Base-by-base conservation (phyloP, 75 land plant species). In the Cunninghamia lanceolata region DNA sequence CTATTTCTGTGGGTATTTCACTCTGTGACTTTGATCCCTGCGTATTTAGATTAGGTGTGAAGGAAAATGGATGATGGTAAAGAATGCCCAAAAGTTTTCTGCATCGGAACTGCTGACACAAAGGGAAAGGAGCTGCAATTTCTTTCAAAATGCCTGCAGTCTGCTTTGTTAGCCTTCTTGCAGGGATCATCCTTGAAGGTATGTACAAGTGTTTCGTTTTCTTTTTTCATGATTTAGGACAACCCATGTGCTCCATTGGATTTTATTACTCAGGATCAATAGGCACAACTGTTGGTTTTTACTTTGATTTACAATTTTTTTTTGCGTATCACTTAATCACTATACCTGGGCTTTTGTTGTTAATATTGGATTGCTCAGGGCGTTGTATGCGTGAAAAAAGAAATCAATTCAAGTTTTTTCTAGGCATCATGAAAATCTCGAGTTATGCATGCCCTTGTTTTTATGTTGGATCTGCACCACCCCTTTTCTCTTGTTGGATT, bases 101-200 rank as follows among this genome's bases (percentile, higher is more conserved):
- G 98, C 85, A 89, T 97, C 56, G 99, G 94, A 70, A 97, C 98
- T 17, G 90, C 90, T 56, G 98, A 97, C 79, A 95, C 99, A 38
- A 97, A 97, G 88, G 90, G 90, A 13, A 93, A 93, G 15, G 99
- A 97, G 92, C 92, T 97, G 52, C 90, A 85, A n/a, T 97, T 92
- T 89, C 92, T 97, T 7, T 74, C 96, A 39, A 89, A 92, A 34
- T 89, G 93, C 54, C 87, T 97, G 56, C 84, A 86, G n/a, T 88
- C 93, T 77, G 84, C 89, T 74, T 85, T 96, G 53, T 10, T 47
- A 21, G 17, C 73, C 78, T 92, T 96, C 87, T 88, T 93, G 88
- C 86, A n/a, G 19, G 73, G 39, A 14, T 87, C 87, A 47, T 83
- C 91, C 32, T 42, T 77, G 43, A 86, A 87, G 89, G 89, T 89